Conservation (phyloP, 192 early-diverging fungal genomes). For the Coemansia sp. region DNA sequence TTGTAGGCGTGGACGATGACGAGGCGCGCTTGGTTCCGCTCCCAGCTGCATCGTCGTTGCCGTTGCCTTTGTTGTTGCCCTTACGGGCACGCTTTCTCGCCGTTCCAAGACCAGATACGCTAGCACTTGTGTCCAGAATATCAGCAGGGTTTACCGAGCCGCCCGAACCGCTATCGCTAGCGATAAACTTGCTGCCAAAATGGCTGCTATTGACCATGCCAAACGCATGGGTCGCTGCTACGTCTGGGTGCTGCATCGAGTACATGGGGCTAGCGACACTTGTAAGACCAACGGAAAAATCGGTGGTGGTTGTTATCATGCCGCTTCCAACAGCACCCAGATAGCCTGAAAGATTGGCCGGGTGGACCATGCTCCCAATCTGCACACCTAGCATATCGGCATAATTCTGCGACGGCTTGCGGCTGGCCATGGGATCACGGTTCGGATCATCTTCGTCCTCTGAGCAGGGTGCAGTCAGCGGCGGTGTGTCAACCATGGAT, state of each 20-base stretch:
- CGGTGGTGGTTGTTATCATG: neutral
- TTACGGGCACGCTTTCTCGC: slow-evolving; percentile 28
- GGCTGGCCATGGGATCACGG: slow-evolving; percentile 8
- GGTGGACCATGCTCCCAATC: slow-evolving; percentile 5
- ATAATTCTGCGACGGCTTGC: slow-evolving; percentile 30
- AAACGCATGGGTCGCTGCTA: neutral
- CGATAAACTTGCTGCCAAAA: slow-evolving; percentile 1
- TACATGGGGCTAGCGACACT: slow-evolving; percentile 2
- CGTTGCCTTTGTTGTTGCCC: neutral
- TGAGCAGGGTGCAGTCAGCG: slow-evolving; percentile 42
- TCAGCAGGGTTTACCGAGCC: slow-evolving; percentile 23
- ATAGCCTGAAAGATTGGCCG: slow-evolving; percentile 11
- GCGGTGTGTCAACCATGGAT: slow-evolving; percentile 26
- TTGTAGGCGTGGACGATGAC: slow-evolving; percentile 1
- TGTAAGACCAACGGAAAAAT: neutral
- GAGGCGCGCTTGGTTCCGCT: neutral
- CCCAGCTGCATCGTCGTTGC: neutral
- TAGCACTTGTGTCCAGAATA: neutral
- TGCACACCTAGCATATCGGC: slow-evolving; percentile 7
- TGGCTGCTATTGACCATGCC: neutral
- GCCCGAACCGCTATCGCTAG: neutral
- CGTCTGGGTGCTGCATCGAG: slow-evolving; percentile 1
- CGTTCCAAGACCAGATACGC: neutral
- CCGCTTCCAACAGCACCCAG: slow-evolving; percentile 5
- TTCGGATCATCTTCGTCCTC: slow-evolving; percentile 44